Conservation (phyloP, 306 rosid species). For the Sesbania bispinosa region DNA sequence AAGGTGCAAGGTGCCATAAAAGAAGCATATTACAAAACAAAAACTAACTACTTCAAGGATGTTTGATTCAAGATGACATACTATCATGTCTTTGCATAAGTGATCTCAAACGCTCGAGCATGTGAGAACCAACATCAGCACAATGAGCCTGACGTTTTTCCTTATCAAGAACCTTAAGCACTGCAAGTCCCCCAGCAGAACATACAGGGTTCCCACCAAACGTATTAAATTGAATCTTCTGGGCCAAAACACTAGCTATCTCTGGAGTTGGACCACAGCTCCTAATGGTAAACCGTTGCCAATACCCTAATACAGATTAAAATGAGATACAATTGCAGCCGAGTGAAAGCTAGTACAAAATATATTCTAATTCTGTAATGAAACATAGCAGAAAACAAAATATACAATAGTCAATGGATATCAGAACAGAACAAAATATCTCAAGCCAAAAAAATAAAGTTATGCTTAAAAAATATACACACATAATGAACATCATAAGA, state of each 20-base stretch:
- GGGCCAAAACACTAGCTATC: slow-evolving; percentile 79
- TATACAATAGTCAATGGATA: neutral
- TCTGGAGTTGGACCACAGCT: slow-evolving; percentile 90
- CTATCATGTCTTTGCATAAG: slow-evolving; percentile 73
- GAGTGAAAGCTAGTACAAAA: neutral
- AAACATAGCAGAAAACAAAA: neutral
- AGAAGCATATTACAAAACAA: neutral
- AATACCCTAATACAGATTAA: slow-evolving; percentile 63
- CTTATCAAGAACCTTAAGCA: slow-evolving; percentile 73
- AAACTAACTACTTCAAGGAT: neutral
- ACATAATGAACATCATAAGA: neutral
- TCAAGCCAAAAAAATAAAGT: neutral
- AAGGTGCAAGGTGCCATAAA: neutral
- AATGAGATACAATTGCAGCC: slow-evolving; percentile 9
- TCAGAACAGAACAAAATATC: neutral
- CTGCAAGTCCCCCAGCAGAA: slow-evolving; percentile 90
- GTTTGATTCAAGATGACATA: slow-evolving; percentile 33
- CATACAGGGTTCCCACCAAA: slow-evolving; percentile 95
- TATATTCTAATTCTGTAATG: neutral
- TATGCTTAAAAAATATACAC: neutral
- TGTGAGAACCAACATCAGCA: slow-evolving; percentile 70
- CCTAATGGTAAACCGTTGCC: slow-evolving; percentile 93
- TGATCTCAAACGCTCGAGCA: slow-evolving; percentile 66
- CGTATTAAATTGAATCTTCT: slow-evolving; percentile 76
- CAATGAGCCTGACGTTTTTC: slow-evolving; percentile 91